These are phyloP conservation scores for Hymenoscyphus linearis DNA, from an alignment of 2,329 filamentous ascomycete genomes.

Conservation along the genomic window DNA sequence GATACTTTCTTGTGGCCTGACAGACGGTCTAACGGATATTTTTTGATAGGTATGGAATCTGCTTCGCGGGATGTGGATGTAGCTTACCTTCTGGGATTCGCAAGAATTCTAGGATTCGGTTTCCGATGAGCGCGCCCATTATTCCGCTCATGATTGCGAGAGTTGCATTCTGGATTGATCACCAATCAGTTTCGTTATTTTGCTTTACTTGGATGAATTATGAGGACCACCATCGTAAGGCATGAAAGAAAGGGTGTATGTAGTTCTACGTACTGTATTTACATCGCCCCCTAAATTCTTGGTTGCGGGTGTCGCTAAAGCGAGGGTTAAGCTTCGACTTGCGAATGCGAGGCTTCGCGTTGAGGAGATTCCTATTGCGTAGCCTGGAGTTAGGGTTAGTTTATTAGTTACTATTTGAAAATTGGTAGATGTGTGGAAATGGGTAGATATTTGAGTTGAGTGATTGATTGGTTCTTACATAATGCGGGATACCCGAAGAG, in stretches of 20 bases:
- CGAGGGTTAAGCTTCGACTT: conserved; percentile 51
- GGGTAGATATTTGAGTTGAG: no score
- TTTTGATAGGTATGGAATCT: background rate
- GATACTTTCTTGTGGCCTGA: no score
- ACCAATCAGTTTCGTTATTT: background rate
- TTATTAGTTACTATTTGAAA: background rate
- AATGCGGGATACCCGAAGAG: conserved; percentile 53
- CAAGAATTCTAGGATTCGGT: conserved; percentile 42
- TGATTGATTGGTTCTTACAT: conserved; percentile 26
- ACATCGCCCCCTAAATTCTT: conserved; percentile 51
- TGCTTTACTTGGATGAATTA: no score
- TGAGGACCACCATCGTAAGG: no score
- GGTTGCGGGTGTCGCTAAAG: conserved; percentile 52
- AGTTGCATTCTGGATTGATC: conserved; percentile 39
- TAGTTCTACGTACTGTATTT: conserved; percentile 36
- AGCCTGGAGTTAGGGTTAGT: conserved; percentile 32
- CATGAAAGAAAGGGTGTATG: no score
- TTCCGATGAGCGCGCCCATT: conserved; percentile 50
- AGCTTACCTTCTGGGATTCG: conserved; percentile 47
- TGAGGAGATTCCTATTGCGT: conserved; percentile 48
- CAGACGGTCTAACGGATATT: no score
- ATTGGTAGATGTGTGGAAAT: no score
- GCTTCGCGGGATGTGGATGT: background rate
- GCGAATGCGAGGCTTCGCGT: conserved; percentile 50
- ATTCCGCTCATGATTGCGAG: conserved; percentile 56